Evolutionary conservation across 2,329 filamentous ascomycete genomes (phyloP).

Genomic region (Rhynchosporium secalis): DNA sequence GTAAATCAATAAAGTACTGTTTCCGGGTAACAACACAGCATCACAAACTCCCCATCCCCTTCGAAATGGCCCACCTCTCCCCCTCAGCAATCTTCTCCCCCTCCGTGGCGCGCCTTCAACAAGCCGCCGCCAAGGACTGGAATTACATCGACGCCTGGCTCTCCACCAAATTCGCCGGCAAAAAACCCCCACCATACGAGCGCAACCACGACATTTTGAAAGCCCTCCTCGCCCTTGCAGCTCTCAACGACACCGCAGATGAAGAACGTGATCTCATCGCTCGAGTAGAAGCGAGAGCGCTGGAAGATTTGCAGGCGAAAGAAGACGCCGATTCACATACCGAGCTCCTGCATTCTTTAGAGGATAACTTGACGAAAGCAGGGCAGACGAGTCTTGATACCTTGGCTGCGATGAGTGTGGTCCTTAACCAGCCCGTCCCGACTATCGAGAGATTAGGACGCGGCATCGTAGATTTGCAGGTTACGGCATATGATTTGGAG

Average conservation of each 20-base stretch:
- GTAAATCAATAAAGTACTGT: background rate
- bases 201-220: constrained; percentile 82
- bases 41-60: background rate
- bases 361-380: constrained; percentile 55
- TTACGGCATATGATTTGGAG: constrained; percentile 52
- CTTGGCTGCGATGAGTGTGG: constrained; percentile 54
- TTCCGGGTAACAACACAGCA: background rate
- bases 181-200: constrained; percentile 72
- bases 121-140: constrained; percentile 88
- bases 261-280: constrained; percentile 63
- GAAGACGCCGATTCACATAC: constrained; percentile 38
- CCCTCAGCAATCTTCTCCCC: constrained; percentile 64
- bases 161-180: constrained; percentile 64
- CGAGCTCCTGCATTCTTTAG: constrained; percentile 53
- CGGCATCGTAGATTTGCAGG: constrained; percentile 57
- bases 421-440: constrained; percentile 46
- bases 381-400: constrained; percentile 57
- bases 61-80: constrained; percentile 41
- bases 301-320: constrained; percentile 53
- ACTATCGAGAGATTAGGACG: constrained; percentile 49
- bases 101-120: constrained; percentile 69
- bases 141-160: constrained; percentile 85
- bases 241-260: constrained; percentile 75
- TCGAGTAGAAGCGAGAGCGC: constrained; percentile 58
- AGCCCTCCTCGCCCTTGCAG: constrained; percentile 70